Evolutionary conservation across 106 monocot species (phyloP), one percentile per base, ranked within the genome.

Genomic region (Chionographis japonica): DNA sequence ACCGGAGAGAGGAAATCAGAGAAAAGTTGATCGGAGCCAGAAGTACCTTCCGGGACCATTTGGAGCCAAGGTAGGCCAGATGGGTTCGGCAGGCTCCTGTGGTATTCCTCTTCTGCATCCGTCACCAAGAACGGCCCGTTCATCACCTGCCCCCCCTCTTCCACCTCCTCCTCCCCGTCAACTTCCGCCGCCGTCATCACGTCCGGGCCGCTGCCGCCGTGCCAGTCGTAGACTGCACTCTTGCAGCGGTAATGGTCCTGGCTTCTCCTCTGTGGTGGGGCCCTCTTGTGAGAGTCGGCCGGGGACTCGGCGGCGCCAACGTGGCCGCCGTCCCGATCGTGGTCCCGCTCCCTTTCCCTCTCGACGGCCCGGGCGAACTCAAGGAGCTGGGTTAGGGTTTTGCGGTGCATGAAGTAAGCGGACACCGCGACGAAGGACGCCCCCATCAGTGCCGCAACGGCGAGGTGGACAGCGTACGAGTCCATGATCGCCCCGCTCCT

Each of bases 351-450:
- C 35, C 63, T 35, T 17, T 54, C 57, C 2, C 57, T 16, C 19
- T 70, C 77, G 49, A 20, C 0, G 50, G 60, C 60, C 12, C 81
- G 75, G 0, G 72, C 66, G 67, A 72, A 76, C 8, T 76, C 76
- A 38, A 81, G 71, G 41, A 76, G 20, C 56, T 76, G 66, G 14
- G 60, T 12, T 14, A 81, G 76, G 60, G 76, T 76, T 55, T 62
- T 75, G 20, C 71, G 72, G 76, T 81, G 75, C 38, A 72, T 62
- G 67, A 66, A 72, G 81, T 76, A 81, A 12, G 81, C 81, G 2
- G 76, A 76, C 62, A 81, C 60, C 6, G 72, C 81, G 14, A 72
- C 76, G 54, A 58, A 67, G 50, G 76, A 76, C 2, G 81, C 81
- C 4, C 81, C 81, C 9, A 72, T 71, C 39, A 81, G 72, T 37